Evolutionary conservation across 306 rosid species (phyloP).

Genomic region (Citrullus mucosospermus): DNA sequence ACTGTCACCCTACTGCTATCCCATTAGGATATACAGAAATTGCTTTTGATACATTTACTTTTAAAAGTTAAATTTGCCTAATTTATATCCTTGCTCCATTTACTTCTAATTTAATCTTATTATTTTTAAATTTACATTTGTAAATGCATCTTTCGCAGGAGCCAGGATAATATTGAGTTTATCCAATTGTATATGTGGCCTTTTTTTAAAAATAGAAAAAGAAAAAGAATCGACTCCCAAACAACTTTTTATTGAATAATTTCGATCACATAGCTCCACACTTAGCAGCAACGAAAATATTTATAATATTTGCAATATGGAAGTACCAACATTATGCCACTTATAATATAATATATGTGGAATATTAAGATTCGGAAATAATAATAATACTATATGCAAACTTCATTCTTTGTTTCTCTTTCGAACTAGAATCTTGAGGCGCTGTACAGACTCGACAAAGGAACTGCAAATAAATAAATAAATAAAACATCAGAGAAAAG

Average conservation of each 20-base stretch:
- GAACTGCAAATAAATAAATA: conserved; percentile 11
- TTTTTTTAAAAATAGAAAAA: too few relatives aligned
- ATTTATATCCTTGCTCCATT: too few relatives aligned
- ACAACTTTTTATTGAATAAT: background rate
- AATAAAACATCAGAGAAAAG: background rate
- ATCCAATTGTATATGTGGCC: too few relatives aligned
- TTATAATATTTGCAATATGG: background rate
- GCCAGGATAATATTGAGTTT: too few relatives aligned
- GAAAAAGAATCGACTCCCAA: background rate
- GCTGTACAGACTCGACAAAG: conserved; percentile 29
- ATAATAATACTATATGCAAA: background rate
- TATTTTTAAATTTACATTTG: too few relatives aligned
- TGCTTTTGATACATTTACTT: too few relatives aligned
- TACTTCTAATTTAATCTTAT: too few relatives aligned
- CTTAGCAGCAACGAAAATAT: background rate
- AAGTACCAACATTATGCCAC: background rate
- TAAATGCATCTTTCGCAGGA: too few relatives aligned
- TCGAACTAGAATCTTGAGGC: conserved; percentile 17
- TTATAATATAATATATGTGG: background rate
- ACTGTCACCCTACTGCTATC: background rate
- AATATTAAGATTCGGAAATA: background rate
- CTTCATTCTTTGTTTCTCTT: background rate
- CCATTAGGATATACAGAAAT: too few relatives aligned
- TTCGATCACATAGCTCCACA: background rate
- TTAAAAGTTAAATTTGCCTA: too few relatives aligned